Conservation (phyloP, 768 basidiomycete species). For the Mycena indigotica region DNA sequence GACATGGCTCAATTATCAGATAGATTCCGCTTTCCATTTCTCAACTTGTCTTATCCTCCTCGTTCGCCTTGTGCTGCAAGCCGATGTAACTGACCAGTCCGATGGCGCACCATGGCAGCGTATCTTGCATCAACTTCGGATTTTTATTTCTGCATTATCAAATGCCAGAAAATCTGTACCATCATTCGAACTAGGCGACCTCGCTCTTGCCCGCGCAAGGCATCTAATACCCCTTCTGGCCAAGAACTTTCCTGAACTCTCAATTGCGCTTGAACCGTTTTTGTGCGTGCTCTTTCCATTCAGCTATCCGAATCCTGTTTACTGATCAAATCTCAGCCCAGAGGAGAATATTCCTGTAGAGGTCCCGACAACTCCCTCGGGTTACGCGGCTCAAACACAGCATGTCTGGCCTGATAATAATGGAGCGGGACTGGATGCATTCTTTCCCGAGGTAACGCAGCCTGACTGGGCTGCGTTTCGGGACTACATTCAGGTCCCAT, state of each 20-base stretch:
- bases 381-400: conserved; percentile 2
- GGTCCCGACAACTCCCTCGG: not conserved
- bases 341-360: conserved; percentile 9
- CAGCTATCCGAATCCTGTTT: not conserved
- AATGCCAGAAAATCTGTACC: conserved; percentile 16
- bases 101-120: conserved; percentile 20
- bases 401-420: conserved; percentile 21
- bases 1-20: not conserved
- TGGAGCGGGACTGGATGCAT: conserved; percentile 16
- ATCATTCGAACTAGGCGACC: conserved; percentile 20
- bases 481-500: conserved; percentile 22
- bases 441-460: conserved; percentile 24
- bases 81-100: conserved; percentile 19
- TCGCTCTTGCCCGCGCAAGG: conserved; percentile 18
- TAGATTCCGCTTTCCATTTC: conserved; percentile 24
- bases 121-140: conserved; percentile 17
- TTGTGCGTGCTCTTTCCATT: conserved; percentile 7
- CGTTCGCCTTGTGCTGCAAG: conserved; percentile 19
- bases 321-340: no score
- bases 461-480: conserved; percentile 23
- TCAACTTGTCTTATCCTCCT: conserved; percentile 23
- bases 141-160: conserved; percentile 20
- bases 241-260: conserved; percentile 20
- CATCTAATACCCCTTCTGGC: conserved; percentile 23
- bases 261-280: conserved; percentile 20